These are phyloP conservation scores for Emericellopsis terricola DNA, from an alignment of 495 filamentous ascomycete genomes.

Conservation along the genomic window DNA sequence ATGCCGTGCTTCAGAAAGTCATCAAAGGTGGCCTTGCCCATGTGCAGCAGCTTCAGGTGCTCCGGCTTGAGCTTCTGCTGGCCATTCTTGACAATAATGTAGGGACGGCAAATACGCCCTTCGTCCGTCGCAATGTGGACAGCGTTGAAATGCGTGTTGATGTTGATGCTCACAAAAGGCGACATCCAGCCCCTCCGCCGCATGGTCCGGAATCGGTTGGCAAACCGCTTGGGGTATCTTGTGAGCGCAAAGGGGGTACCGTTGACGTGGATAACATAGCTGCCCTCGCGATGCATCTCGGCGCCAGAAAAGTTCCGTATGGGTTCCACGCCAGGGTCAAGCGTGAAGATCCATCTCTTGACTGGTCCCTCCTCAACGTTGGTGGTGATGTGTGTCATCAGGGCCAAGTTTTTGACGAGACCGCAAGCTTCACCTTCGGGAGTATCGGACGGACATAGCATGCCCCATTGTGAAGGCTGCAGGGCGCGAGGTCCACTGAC, in stretches of 20 bases:
- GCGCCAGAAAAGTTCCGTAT: constrained; percentile 52
- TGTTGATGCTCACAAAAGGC: constrained; percentile 86
- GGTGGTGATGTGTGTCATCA: constrained; percentile 99
- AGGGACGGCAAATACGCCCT: constrained; percentile 83
- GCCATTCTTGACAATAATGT: constrained; percentile 82
- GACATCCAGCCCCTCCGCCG: constrained; percentile 78
- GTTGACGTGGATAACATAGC: constrained; percentile 86
- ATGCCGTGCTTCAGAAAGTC: constrained; percentile 78
- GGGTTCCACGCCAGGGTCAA: constrained; percentile 36
- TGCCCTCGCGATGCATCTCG: constrained; percentile 66
- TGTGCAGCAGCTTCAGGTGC: constrained; percentile 60
- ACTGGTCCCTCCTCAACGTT: constrained; percentile 84
- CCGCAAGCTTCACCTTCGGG: constrained; percentile 97
- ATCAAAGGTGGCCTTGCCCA: constrained; percentile 71
- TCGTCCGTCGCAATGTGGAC: constrained; percentile 96
- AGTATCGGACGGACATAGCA: constrained; percentile 92
- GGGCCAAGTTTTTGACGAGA: constrained; percentile 91
- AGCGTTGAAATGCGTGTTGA: constrained; percentile 78
- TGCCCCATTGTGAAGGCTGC: constrained; percentile 92
- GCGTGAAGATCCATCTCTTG: constrained; percentile 59
- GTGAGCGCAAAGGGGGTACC: constrained; percentile 81
- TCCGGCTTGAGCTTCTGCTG: constrained; percentile 58
- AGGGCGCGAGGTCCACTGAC: constrained; percentile 87
- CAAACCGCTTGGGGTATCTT: constrained; percentile 63
- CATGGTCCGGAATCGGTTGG: constrained; percentile 63